Base-by-base conservation (phyloP, 2,329 filamentous ascomycete species). In the Teratosphaeria pseudoeucalypti region DNA sequence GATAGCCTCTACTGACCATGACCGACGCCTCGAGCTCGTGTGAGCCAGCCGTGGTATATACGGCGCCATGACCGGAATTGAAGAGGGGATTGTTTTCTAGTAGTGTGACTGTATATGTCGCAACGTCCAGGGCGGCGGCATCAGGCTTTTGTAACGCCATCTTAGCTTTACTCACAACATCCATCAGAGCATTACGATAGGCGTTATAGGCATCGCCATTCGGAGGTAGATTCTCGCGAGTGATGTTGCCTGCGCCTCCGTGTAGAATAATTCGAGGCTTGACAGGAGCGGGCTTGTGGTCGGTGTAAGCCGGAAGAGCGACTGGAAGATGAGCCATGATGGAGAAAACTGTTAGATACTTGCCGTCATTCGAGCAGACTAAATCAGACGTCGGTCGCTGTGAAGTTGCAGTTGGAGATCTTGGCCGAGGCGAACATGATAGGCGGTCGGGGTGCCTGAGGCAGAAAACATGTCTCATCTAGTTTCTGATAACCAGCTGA, bases 21-120 rank as follows among this genome's bases (percentile, higher is more conserved):
- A 95, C 83, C 9, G 85, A 89, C 1, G 89, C 89, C 75, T 96
- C 91, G 62, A 95, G 85, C 76, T 96, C 89, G 71, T 92, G 91
- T 63, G 85, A 82, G 19, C 91, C 92, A 64, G 87, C 85, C 56
- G 86, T 84, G 0, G 90, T 95, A 73, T 95, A 96, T 23, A 95
- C 90, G 56, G 90, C 89, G 57, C 92, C 92, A 67, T 85, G 86
- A 7, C 85, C 90, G 60, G 85, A 85, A 76, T 96, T 96, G 81
- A 94, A 95, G 4, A 95, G 82, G 1, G 86, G 81, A 68, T 91
- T 84, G 69, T 95, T 79, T 75, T 96, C 91, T 16, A 96, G 82
- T 29, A 86, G 79, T 1, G 79, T 77, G 11, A 95, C 90, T 53
- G 90, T 90, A 71, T 86, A 82, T 1, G 87, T 86, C 1, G 89